A percentile compares a stretch with the other conserved stretches of the same genome.
Evolutionary conservation across 2,329 filamentous ascomycete species (phyloP).

Genomic region (Phyllachora maydis): DNA sequence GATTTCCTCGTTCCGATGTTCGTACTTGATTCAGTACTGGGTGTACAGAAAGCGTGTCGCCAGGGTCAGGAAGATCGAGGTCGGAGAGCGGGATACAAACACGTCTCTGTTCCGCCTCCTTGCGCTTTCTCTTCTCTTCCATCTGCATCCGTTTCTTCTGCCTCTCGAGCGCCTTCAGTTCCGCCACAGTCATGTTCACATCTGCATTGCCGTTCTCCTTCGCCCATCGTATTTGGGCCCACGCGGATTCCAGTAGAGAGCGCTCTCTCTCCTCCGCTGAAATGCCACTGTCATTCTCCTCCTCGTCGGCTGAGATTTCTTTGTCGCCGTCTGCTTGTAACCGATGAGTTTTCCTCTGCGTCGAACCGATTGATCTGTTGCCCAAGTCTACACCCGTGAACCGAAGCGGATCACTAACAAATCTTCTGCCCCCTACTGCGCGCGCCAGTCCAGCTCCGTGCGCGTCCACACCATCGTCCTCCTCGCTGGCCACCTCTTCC

Average conservation of each 20-base stretch:
- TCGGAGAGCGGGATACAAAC: too few relatives aligned
- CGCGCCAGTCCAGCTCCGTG: conserved; percentile 28
- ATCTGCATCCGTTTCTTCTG: too few relatives aligned
- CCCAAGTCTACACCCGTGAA: conserved; percentile 40
- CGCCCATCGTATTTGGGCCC: conserved; percentile 62
- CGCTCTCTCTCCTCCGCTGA: too few relatives aligned
- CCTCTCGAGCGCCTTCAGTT: conserved; percentile 62
- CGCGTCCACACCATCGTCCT: conserved; percentile 32
- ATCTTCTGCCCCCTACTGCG: conserved; percentile 24
- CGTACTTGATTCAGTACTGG: conserved; percentile 1
- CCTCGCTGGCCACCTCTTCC: conserved; percentile 46
- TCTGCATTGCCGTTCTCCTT: conserved; percentile 57
- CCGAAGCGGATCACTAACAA: conserved; percentile 36
- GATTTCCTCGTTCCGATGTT: too few relatives aligned
- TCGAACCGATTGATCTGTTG: conserved; percentile 18
- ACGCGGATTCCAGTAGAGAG: too few relatives aligned
- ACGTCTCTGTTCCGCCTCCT: conserved; percentile 23
- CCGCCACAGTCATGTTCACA: conserved; percentile 60
- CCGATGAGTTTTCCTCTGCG: conserved; percentile 21
- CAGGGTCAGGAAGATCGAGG: too few relatives aligned
- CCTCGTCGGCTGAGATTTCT: too few relatives aligned
- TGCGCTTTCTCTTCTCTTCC: too few relatives aligned
- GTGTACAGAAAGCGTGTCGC: too few relatives aligned
- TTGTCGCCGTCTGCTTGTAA: too few relatives aligned
- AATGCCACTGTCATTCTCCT: too few relatives aligned